A percentile compares a stretch with the other conserved stretches of the same genome.
phyloP scores from a whole-genome alignment of 2,329 filamentous ascomycete genomes.

The Catunica adiposa region DNA sequence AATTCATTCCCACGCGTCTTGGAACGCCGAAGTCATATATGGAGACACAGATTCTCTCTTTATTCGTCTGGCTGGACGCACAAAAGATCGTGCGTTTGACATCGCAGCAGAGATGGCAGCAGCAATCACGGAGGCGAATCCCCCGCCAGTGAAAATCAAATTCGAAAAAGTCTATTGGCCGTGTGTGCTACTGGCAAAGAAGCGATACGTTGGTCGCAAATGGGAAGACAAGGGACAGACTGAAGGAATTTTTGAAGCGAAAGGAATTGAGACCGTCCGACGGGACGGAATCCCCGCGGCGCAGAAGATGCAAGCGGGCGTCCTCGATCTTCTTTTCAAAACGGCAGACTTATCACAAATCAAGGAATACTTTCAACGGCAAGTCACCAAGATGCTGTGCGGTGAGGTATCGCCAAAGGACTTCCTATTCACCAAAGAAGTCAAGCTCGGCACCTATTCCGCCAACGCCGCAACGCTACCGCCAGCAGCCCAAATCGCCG shows the following conservation, averaged over 20 bases:
- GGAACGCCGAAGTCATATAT: conserved; percentile 94
- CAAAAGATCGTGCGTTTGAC: conserved; percentile 72
- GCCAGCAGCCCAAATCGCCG: conserved; percentile 75
- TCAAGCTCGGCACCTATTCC: conserved; percentile 68
- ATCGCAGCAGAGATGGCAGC: conserved; percentile 86
- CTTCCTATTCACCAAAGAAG: conserved; percentile 88
- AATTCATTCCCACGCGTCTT: conserved; percentile 73
- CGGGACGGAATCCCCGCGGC: conserved; percentile 88
- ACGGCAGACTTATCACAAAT: conserved; percentile 78
- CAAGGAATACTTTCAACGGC: conserved; percentile 75
- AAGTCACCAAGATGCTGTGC: conserved; percentile 85
- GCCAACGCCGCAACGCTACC: conserved; percentile 38
- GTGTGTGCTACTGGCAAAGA: conserved; percentile 72
- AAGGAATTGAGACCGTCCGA: conserved; percentile 94
- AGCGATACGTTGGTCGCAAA: conserved; percentile 95
- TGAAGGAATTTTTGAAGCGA: conserved; percentile 85
- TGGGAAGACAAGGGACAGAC: conserved; percentile 65
- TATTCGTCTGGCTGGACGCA: conserved; percentile 73
- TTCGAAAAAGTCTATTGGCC: conserved; percentile 86
- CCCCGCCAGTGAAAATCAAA: conserved; percentile 74
- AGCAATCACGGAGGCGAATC: conserved; percentile 76
- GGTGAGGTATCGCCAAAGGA: conserved; percentile 81
- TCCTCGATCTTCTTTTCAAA: conserved; percentile 74
- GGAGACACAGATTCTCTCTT: conserved; percentile 96
- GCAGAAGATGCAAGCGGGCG: conserved; percentile 91